A percentile compares a stretch with the other conserved stretches of the same genome.
Evolutionary conservation across 495 filamentous ascomycete species (phyloP).

Genomic region (Annulohypoxylon moriforme): DNA sequence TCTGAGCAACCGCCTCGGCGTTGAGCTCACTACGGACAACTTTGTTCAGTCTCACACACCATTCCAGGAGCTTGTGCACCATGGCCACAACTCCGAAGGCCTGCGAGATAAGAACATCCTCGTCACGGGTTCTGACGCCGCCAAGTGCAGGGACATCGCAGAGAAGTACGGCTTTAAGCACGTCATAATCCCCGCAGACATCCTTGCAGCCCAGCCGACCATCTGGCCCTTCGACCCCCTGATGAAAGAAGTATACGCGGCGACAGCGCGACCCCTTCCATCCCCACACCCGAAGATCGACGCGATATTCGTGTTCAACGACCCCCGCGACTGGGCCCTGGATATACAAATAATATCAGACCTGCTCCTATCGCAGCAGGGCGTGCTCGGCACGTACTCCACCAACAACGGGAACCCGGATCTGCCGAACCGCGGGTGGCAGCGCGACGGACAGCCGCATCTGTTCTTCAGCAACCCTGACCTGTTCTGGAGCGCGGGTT

Average conservation of each 20-base stretch:
- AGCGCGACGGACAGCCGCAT: slow-evolving; percentile 79
- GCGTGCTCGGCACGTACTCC: slow-evolving; percentile 81
- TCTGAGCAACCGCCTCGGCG: slow-evolving; percentile 68
- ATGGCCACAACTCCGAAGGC: slow-evolving; percentile 40
- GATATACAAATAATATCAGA: slow-evolving; percentile 85
- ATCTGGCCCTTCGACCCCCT: slow-evolving; percentile 84
- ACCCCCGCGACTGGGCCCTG: slow-evolving; percentile 94
- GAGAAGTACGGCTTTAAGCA: slow-evolving; percentile 85
- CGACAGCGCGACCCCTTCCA: slow-evolving; percentile 71
- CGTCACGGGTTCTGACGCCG: slow-evolving; percentile 83
- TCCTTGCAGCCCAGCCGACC: slow-evolving; percentile 74
- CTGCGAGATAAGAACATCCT: slow-evolving; percentile 79
- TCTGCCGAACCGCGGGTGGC: slow-evolving; percentile 76
- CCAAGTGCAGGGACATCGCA: slow-evolving; percentile 80
- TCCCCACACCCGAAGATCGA: slow-evolving; percentile 73
- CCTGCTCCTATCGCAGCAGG: slow-evolving; percentile 76
- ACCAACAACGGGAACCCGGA: slow-evolving; percentile 57
- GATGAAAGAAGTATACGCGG: slow-evolving; percentile 68
- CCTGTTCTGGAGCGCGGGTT: slow-evolving; percentile 84
- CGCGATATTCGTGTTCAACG: slow-evolving; percentile 89
- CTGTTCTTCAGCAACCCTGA: slow-evolving; percentile 93
- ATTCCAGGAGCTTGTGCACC: slow-evolving; percentile 66
- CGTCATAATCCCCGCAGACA: slow-evolving; percentile 87
- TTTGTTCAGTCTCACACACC: slow-evolving; percentile 90
- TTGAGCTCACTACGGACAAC: slow-evolving; percentile 70